Evolutionary conservation across 164 flowering plant species (phyloP), one percentile per base, ranked within the genome.

Genomic region (Chloranthus sessilifolius): DNA sequence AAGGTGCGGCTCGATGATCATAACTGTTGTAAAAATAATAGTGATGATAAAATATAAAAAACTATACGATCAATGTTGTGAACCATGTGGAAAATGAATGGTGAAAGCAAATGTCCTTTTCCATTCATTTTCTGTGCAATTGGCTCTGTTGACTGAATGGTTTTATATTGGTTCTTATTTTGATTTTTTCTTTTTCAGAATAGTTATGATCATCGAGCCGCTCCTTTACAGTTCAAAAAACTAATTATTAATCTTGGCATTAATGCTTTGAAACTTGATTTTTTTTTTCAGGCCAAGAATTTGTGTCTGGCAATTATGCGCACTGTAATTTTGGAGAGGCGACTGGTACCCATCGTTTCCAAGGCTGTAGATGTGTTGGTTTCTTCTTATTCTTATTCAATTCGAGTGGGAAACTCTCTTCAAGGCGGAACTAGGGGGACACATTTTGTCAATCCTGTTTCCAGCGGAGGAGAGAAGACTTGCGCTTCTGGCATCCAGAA

Each of bases 251-350:
- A 10, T 41, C 43, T 55, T 14, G 19, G 30, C 8, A 23, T 15
- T 57, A 38, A 46, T 47, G 38, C 16, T 20, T 1, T 39, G 29
- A 52, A 10, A 41, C 16, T 55, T 56, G 21, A 51, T 54, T 39
- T 58, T 33, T 36, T 54, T 17, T 67, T 71, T 70, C 81, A 92
- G 95, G 95, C 88, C 47, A 94, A 88, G 64, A 85, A 78, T 34
- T 65, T 89, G 50, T 81, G 85, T 62, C 70, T 89, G 74, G 67
- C 70, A 20, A 62, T 82, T 24, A 56, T 64, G 51, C 73, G 90
- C 17, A 69, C 86, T 29, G 58, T 69, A 24, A 84, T 94, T 58
- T 70, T 94, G n/a, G 99, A 94, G 54, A 75, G 81, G 16, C 77
- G 94, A 58, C 92, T 95, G 19, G 73, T 84, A 22, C 7, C 78